Base-by-base conservation (phyloP, 2,329 filamentous ascomycete species). In the Fusarium abutilonis region DNA sequence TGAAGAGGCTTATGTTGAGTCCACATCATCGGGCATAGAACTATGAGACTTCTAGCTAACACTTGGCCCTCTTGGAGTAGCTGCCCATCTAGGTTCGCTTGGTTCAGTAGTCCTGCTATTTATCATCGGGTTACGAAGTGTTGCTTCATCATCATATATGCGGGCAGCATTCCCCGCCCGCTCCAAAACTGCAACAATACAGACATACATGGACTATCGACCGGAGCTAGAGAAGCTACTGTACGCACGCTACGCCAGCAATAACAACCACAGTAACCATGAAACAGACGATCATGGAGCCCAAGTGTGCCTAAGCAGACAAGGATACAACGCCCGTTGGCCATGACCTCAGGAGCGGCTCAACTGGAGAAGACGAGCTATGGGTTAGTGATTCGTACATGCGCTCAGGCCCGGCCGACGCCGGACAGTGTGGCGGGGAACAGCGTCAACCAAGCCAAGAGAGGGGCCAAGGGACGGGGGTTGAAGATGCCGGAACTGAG, bases 381-480 rank as follows among this genome's bases (percentile, higher is more conserved):
- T 46, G 50, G 44, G 29, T 44, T 36, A 46, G 42, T 51, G 54
- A 63, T 53, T 61, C 45, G 64, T 42, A 52, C 28, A 29, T 29
- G 9, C 47, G 40, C 29, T 21, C 36, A 59, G 28, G 41, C 56
- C 23, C 44, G 54, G 56, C 40, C 34, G 46, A 52, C 42, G 55
- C 56, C 49, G 49, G 60, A 13, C 15, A 58, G 44, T 17, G 51
- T 55, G 48, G 64, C 43, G 64, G 61, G 52, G 48, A 42, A 42
- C 45, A 60, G 32, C 32, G 26, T 65, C 32, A 43, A 65, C 17
- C 45, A 42, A 59, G 32, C 42, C 48, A 54, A 42, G 47, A 46
- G 58, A 57, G 55, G 55, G 54, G 58, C 35, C 19, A 23, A 46
- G 56, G 23, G 36, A 23, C 46, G 23, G n/a, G 54, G 53, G 46